Evolutionary conservation across 352 stramenopile species (phyloP), one percentile per base, ranked within the genome.

Genomic region (Phytophthora cryptogea): DNA sequence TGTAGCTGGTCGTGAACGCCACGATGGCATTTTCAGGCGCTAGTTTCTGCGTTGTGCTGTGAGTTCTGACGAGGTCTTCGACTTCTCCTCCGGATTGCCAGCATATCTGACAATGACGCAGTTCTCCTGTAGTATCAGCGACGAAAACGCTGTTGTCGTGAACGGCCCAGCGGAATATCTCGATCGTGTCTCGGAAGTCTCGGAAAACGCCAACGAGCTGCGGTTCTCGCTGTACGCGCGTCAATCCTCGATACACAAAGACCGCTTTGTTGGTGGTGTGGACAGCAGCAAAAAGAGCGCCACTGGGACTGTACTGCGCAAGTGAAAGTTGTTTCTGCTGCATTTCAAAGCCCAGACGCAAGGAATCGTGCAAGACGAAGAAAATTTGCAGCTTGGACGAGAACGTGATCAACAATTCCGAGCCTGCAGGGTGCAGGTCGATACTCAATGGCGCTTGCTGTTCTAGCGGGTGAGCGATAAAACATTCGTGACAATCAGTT

Each of bases 331-430:
- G 80, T 31, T 89, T 90, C 16, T 84, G 63, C 1, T 68, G 62
- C 7, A 89, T 56, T 48, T 93, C 84, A 45, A 89, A 93, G 27
- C 56, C 75, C 11, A 91, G 59, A 16, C 74, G 72, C 3, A 93
- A 43, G 0, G 74, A 68, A 48, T 93, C 82, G 33, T 89, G 74
- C 20, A 93, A 57, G 9, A 90, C 58, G 11, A 78, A 74, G 54
- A 73, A 90, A 5, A 92, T 68, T 40, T 88, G 66, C 16, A 93
- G 39, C 48, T 86, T 89, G 9, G 65, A 70, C 27, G 50, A 41
- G 40, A 92, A 80, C 0, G 74, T 67, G 11, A 93, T 48, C 0
- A 85, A 20, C 16, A 93, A 16, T 43, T 92, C 84, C 0, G 66
- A 59, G 0, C 82, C 84, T 13, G 50, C 62, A 8, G 84, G 82